Base-by-base conservation (phyloP, 1,284 basidiomycete genomes). In the Ustanciosporium gigantosporum region DNA sequence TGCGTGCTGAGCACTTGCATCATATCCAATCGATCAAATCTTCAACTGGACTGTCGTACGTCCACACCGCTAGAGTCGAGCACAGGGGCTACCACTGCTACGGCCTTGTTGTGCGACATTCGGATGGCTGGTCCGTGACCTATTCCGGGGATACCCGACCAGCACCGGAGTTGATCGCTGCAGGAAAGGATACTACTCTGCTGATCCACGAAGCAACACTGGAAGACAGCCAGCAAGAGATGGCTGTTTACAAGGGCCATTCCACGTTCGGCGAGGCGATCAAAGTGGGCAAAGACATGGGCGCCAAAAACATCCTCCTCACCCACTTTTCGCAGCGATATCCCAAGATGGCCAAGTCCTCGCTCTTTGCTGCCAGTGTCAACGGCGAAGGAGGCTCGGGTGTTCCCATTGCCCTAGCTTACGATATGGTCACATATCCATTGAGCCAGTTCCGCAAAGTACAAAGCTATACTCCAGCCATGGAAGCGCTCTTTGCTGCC, bases 311-410 rank as follows among this genome's bases (percentile, higher is more conserved):
- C 64, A 82, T 90, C 20, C 83, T 97, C 25, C 83, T 97, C 20
- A 97, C 92, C 2, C 93, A 97, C 78, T 97, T 97, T 79, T 95
- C 91, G 11, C 89, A 90, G 46, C 86, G 93, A 11, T 95, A 95
- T 78, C 91, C 92, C 13, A 91, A 90, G 71, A 82, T 92, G 70
- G 88, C 90, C 1, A 82, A 83, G 32, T 81, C 36, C 21, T 45
- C 49, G 31, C 47, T 48, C 19, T 52, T 44, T 17, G 50, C 46
- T 2, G 36, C 19, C 9, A 15, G 14, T 9, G n/a, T n/a, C n/a
- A n/a, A n/a, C n/a, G n/a, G n/a, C n/a, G n/a, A n/a, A n/a, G 8
- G 15, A 34, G 36, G 8, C 9, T 9, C 21, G 22, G 31, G 8
- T 21, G 3, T 4, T 13, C 80, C 82, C 19, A 78, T 79, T 11